Conservation (phyloP, 345 rosid species). For the Linum tenue region DNA sequence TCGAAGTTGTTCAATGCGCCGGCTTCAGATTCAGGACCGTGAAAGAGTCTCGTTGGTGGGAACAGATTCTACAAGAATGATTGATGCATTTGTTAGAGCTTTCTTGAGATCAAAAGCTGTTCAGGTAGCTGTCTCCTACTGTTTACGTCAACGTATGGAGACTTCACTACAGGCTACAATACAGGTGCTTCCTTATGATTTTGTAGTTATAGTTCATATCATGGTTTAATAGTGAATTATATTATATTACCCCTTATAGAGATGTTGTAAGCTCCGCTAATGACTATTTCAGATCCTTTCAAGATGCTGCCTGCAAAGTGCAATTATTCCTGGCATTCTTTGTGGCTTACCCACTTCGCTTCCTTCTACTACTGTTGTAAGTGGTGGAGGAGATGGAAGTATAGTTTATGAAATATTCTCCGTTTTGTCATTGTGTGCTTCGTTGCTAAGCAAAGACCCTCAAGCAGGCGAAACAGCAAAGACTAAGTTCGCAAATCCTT, state of each 20-base stretch:
- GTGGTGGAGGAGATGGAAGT: conserved; percentile 96
- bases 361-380: conserved; percentile 66
- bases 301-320: conserved; percentile 81
- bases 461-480: conserved; percentile 50
- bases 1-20: conserved; percentile 37
- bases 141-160: conserved; percentile 76
- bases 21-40: conserved; percentile 48
- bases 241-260: background rate
- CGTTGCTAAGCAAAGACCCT: conserved; percentile 43
- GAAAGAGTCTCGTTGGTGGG: conserved; percentile 48
- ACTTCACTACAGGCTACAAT: conserved; percentile 47
- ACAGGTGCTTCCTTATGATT: conserved; percentile 47
- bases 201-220: background rate
- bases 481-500: conserved; percentile 49
- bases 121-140: conserved; percentile 62
- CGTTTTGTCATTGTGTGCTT: conserved; percentile 46
- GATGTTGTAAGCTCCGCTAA: conserved; percentile 7
- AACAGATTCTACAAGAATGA: conserved; percentile 50
- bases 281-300: conserved; percentile 59
- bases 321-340: conserved; percentile 61
- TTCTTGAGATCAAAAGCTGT: conserved; percentile 73
- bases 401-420: conserved; percentile 73
- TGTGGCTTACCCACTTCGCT: conserved; percentile 91
- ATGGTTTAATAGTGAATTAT: background rate
- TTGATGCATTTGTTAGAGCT: conserved; percentile 60